Percentiles rank a stretch among this genome's conserved stretches.
Conservation (phyloP, 768 basidiomycete genomes). For the Terana coerulea region DNA sequence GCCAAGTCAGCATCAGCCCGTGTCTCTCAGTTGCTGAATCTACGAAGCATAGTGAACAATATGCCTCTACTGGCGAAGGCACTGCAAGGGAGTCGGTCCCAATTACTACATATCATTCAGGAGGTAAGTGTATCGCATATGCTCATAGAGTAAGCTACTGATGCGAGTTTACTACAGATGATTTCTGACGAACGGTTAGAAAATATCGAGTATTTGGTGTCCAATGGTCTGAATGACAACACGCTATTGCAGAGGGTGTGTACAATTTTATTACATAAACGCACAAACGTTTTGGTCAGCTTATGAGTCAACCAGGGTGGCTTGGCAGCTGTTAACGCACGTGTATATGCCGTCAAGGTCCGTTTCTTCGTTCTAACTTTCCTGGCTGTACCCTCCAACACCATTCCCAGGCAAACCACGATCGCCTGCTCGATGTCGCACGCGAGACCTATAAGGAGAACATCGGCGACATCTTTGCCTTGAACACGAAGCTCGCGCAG, state of each 20-base stretch:
- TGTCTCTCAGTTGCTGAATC: slow-evolving; percentile 74
- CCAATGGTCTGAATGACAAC: slow-evolving; percentile 71
- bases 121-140: slow-evolving; percentile 39
- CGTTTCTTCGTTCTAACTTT: neutral
- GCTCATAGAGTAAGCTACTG: neutral
- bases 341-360: slow-evolving; percentile 87
- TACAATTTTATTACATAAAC: too few species aligned
- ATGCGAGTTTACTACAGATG: slow-evolving; percentile 42
- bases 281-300: neutral
- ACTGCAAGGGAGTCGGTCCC: slow-evolving; percentile 52
- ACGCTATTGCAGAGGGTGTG: slow-evolving; percentile 54
- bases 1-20: slow-evolving; percentile 65
- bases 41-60: slow-evolving; percentile 68
- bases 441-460: slow-evolving; percentile 95
- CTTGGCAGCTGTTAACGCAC: slow-evolving; percentile 68
- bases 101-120: slow-evolving; percentile 57
- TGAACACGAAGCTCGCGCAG: slow-evolving; percentile 56
- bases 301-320: slow-evolving; percentile 46
- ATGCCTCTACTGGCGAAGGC: slow-evolving; percentile 62
- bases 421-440: slow-evolving; percentile 88
- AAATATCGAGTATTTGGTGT: slow-evolving; percentile 57
- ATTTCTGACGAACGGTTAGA: slow-evolving; percentile 68
- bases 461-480: slow-evolving; percentile 76
- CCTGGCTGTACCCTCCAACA: neutral
- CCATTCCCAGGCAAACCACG: slow-evolving; percentile 58